Percentiles rank a stretch among this genome's conserved stretches.
These are phyloP conservation scores for Suillus clintonianus DNA, from an alignment of 768 basidiomycete species.

Conservation along the genomic window DNA sequence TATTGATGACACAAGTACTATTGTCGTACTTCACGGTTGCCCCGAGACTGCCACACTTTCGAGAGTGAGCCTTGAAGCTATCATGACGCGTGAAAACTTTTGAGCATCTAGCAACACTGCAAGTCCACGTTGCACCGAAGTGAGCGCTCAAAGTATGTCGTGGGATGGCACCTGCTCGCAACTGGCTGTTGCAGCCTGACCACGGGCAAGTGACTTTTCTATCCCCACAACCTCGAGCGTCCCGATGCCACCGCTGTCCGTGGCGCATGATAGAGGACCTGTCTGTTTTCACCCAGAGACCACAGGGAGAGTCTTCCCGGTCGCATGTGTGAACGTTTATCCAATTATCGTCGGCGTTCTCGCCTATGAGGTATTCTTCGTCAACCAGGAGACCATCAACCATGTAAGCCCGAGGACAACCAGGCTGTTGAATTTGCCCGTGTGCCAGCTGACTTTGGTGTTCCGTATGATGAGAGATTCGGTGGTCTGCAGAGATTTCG, in stretches of 20 bases:
- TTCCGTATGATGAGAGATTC: neutral
- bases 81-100: neutral
- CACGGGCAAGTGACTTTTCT: neutral
- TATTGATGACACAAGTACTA: neutral
- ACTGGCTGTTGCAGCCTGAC: neutral
- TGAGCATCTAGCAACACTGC: neutral
- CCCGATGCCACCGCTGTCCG: constrained; percentile 1
- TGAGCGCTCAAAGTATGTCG: neutral
- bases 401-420: neutral
- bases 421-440: neutral
- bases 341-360: neutral
- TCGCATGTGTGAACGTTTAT: neutral
- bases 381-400: neutral
- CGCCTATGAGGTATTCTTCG: neutral
- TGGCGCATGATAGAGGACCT: constrained; percentile 1
- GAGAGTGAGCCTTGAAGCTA: neutral
- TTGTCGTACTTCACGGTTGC: neutral
- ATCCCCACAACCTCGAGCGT: neutral
- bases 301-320: neutral
- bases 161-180: neutral
- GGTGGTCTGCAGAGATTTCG: too few species aligned
- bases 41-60: neutral
- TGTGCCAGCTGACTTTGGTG: neutral
- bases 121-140: neutral
- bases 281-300: constrained; percentile 6